These are phyloP conservation scores for Globisporangium canariense DNA, from an alignment of 352 stramenopile species.

Conservation along the genomic window DNA sequence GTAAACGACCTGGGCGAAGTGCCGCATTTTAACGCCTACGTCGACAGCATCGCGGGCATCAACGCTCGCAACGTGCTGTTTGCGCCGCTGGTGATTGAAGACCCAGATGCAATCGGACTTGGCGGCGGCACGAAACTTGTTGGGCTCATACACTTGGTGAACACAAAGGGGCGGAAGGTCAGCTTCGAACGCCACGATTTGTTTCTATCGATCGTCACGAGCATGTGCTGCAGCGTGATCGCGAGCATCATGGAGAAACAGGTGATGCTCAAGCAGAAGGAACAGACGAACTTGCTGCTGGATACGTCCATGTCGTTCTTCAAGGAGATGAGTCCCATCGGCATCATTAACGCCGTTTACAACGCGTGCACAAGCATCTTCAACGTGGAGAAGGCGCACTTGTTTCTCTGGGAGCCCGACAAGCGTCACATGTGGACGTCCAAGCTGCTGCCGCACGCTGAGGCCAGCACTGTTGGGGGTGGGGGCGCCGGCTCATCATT, in stretches of 20 bases:
- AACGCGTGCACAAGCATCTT: slow-evolving; percentile 71
- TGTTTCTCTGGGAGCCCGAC: slow-evolving; percentile 61
- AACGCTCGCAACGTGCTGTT: slow-evolving; percentile 57
- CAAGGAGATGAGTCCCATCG: slow-evolving; percentile 76
- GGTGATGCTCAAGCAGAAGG: slow-evolving; percentile 53
- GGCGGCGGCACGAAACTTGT: slow-evolving; percentile 42
- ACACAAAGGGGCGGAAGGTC: slow-evolving; percentile 57
- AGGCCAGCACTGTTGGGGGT: slow-evolving; percentile 14
- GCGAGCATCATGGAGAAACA: slow-evolving; percentile 73
- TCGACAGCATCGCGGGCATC: slow-evolving; percentile 61
- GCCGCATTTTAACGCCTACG: slow-evolving; percentile 54
- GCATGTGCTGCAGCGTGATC: slow-evolving; percentile 60
- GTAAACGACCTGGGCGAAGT: slow-evolving; percentile 47
- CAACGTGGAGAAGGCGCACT: slow-evolving; percentile 51
- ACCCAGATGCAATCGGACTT: slow-evolving; percentile 24
- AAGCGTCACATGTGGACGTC: slow-evolving; percentile 64
- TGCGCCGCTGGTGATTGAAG: slow-evolving; percentile 54
- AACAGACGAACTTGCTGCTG: slow-evolving; percentile 56
- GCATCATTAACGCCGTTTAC: slow-evolving; percentile 79
- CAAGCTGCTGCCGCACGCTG: slow-evolving; percentile 43
- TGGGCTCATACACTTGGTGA: slow-evolving; percentile 66
- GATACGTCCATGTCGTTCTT: slow-evolving; percentile 79
- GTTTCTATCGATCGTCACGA: slow-evolving; percentile 74
- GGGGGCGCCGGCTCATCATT: not conserved
- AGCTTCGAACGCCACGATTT: slow-evolving; percentile 67